These are phyloP conservation scores for Chenopodium quinoa DNA, from an alignment of 148 eudicot species.

Conservation along the genomic window DNA sequence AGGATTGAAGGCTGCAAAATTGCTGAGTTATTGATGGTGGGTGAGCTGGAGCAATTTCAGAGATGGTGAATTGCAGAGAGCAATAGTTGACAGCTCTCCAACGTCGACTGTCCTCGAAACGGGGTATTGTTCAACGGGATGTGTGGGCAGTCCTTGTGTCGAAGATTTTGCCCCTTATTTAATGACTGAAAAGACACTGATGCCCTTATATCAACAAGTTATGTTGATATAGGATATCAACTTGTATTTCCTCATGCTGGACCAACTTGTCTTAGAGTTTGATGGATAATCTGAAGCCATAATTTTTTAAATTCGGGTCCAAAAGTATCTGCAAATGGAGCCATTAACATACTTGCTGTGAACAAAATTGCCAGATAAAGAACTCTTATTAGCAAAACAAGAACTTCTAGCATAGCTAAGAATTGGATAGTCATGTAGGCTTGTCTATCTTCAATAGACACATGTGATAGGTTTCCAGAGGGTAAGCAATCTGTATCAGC, in stretches of 20 bases:
- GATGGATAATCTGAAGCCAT: slow-evolving; percentile 44
- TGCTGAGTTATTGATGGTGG: too few species aligned
- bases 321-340: slow-evolving; percentile 43
- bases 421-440: slow-evolving; percentile 27
- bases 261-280: slow-evolving; percentile 40
- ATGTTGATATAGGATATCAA: too few species aligned
- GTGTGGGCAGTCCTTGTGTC: too few species aligned
- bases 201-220: too few species aligned
- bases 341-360: slow-evolving; percentile 39
- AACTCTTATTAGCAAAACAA: slow-evolving; percentile 34
- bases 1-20: too few species aligned
- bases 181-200: too few species aligned
- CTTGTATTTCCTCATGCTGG: slow-evolving; percentile 25
- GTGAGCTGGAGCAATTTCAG: too few species aligned
- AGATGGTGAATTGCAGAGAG: too few species aligned
- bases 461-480: slow-evolving; percentile 18
- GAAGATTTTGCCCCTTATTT: too few species aligned
- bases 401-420: slow-evolving; percentile 22
- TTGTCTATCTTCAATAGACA: slow-evolving; percentile 29
- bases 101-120: too few species aligned
- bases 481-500: slow-evolving; percentile 29
- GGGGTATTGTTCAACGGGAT: too few species aligned
- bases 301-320: slow-evolving; percentile 41
- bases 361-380: slow-evolving; percentile 34
- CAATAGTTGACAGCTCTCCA: too few species aligned